Conservation (phyloP, 345 rosid genomes). For the Isatis tinctoria region DNA sequence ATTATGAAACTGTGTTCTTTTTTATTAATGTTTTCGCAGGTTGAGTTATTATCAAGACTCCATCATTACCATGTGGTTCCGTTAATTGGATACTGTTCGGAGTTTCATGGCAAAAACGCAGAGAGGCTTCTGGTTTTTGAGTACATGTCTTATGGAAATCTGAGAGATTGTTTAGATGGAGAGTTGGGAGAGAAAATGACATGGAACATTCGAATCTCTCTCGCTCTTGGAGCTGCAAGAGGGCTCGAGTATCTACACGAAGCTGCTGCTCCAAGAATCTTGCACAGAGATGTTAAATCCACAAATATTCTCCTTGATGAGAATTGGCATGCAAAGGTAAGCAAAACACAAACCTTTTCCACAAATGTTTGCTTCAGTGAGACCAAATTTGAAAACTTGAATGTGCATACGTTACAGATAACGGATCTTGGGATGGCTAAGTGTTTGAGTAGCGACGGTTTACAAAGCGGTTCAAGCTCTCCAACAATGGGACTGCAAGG, state of each 20-base stretch:
- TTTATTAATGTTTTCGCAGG: constrained; percentile 41
- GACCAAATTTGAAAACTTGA: not conserved
- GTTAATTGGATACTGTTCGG: constrained; percentile 81
- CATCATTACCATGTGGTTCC: constrained; percentile 97
- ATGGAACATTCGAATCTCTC: constrained; percentile 78
- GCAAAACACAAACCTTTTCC: too few species aligned
- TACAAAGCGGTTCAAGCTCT: constrained; percentile 79
- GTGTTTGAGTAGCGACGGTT: constrained; percentile 70
- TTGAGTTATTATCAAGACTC: constrained; percentile 76
- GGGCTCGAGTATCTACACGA: constrained; percentile 98
- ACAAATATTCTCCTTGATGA: constrained; percentile 87
- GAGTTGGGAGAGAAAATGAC: constrained; percentile 53
- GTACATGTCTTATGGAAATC: constrained; percentile 70
- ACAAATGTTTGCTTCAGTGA: not conserved
- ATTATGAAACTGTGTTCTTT: not conserved
- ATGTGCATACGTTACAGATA: constrained; percentile 48
- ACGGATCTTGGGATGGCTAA: constrained; percentile 99
- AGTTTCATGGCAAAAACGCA: constrained; percentile 67
- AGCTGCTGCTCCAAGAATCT: constrained; percentile 96
- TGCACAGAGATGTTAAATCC: constrained; percentile 96
- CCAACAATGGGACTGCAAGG: constrained; percentile 88
- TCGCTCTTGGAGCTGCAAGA: constrained; percentile 95
- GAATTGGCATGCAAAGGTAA: constrained; percentile 86
- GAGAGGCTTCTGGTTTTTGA: constrained; percentile 89
- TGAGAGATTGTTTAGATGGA: constrained; percentile 85